Evolutionary conservation across 345 rosid genomes (phyloP).

Genomic region (Bretschneidera sinensis): DNA sequence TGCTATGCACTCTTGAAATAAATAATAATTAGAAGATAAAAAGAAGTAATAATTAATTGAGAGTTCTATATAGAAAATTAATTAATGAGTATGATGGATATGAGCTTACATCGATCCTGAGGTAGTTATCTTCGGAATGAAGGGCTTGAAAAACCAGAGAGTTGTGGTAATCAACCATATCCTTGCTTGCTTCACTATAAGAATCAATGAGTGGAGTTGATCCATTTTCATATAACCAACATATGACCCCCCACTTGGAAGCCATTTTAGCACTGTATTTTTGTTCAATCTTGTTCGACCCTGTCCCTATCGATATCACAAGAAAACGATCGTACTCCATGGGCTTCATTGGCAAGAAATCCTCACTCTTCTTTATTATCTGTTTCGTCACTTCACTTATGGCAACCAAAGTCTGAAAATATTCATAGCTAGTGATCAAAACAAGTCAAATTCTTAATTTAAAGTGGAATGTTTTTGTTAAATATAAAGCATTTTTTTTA

Average conservation of each 20-base stretch:
- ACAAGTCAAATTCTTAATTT: no score
- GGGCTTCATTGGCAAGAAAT: constrained; percentile 31
- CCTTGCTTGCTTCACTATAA: constrained; percentile 36
- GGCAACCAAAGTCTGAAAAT: constrained; percentile 55
- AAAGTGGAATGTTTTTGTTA: no score
- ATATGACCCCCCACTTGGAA: constrained; percentile 61
- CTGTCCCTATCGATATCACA: constrained; percentile 67
- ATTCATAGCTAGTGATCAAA: no score
- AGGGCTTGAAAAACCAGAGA: constrained; percentile 50
- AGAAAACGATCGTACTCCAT: constrained; percentile 45
- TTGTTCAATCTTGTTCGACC: constrained; percentile 26
- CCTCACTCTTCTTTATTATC: constrained; percentile 43
- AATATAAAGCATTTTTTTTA: no score
- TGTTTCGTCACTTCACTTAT: constrained; percentile 56
- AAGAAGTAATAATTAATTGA: no score
- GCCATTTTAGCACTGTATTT: constrained; percentile 41
- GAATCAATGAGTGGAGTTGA: constrained; percentile 46
- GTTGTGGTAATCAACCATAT: constrained; percentile 61
- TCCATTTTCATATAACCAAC: constrained; percentile 52
- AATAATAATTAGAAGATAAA: no score
- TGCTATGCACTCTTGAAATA: no score
- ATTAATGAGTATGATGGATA: no score
- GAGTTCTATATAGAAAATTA: no score
- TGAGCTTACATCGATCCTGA: constrained; percentile 51
- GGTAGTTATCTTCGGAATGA: constrained; percentile 50